These are phyloP conservation scores for Boeremia lycopersici DNA, from an alignment of 2,329 filamentous ascomycete species.

Conservation along the genomic window DNA sequence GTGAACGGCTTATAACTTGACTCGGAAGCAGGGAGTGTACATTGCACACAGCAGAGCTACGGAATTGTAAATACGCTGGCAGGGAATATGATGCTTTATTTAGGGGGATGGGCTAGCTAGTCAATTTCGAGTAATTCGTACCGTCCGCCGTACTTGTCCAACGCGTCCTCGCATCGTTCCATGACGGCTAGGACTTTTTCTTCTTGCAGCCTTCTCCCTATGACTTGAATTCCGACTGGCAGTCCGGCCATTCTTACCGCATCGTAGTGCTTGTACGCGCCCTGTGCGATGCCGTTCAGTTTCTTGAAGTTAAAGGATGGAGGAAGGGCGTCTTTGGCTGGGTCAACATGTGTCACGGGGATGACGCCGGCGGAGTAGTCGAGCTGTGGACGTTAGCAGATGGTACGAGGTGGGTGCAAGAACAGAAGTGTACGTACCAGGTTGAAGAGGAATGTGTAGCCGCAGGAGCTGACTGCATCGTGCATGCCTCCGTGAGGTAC, in stretches of 20 bases:
- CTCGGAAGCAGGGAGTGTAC: too few relatives aligned
- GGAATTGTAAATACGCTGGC: too few relatives aligned
- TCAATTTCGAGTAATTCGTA: conserved; percentile 58
- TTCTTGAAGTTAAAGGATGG: conserved; percentile 63
- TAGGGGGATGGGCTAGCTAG: conserved; percentile 13
- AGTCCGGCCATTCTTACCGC: conserved; percentile 82
- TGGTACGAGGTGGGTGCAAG: conserved; percentile 4
- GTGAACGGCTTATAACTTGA: too few relatives aligned
- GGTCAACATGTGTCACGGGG: conserved; percentile 84
- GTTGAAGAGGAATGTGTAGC: conserved; percentile 94
- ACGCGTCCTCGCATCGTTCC: conserved; percentile 75
- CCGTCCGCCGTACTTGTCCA: conserved; percentile 61
- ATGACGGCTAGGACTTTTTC: conserved; percentile 86
- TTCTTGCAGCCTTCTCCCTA: conserved; percentile 80
- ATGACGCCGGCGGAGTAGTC: conserved; percentile 86
- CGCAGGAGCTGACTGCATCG: conserved; percentile 82
- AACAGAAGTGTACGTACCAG: conserved; percentile 59
- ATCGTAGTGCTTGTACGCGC: conserved; percentile 87
- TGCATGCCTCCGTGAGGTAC: conserved; percentile 87
- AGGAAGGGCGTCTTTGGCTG: conserved; percentile 68
- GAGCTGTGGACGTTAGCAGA: conserved; percentile 57
- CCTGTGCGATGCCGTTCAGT: conserved; percentile 78
- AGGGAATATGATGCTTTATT: too few relatives aligned
- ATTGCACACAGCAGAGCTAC: too few relatives aligned
- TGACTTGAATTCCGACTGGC: conserved; percentile 83